Evolutionary conservation across 1,284 basidiomycete species (phyloP).

Genomic region (Mycosarcoma maydis): DNA sequence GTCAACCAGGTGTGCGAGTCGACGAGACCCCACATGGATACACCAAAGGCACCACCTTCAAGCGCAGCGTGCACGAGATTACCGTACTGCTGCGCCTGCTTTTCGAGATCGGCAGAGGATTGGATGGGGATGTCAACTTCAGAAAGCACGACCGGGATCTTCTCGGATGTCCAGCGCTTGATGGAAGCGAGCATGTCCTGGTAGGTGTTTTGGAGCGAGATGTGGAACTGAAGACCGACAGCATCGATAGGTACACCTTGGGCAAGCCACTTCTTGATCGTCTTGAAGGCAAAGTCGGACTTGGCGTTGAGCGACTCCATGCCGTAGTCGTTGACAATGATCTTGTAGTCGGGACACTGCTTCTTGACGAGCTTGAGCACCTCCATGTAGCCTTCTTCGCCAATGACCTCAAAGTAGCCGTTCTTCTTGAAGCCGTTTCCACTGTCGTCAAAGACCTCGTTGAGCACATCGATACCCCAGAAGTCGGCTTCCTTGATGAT

Average conservation of each 20-base stretch:
- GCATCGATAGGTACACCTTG: constrained; percentile 32
- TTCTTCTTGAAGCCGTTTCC: constrained; percentile 45
- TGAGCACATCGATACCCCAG: constrained; percentile 44
- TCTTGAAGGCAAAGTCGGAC: constrained; percentile 46
- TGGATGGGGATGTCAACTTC: constrained; percentile 42
- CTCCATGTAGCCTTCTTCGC: constrained; percentile 43
- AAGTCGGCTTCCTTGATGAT: constrained; percentile 46
- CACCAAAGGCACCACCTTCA: constrained; percentile 35
- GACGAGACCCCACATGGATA: constrained; percentile 22
- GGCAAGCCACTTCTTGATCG: constrained; percentile 41
- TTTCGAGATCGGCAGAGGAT: constrained; percentile 22
- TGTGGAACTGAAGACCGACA: constrained; percentile 43
- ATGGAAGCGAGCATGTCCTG: constrained; percentile 38
- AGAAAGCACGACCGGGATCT: constrained; percentile 39
- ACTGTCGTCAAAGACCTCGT: constrained; percentile 43
- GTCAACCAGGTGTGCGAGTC: constrained; percentile 34
- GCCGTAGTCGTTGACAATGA: constrained; percentile 48
- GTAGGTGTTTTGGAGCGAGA: constrained; percentile 15
- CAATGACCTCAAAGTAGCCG: constrained; percentile 43
- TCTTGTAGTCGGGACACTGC: constrained; percentile 33
- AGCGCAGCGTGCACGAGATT: constrained; percentile 36
- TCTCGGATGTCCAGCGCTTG: constrained; percentile 29
- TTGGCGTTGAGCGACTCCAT: constrained; percentile 34
- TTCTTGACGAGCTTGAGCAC: constrained; percentile 38
- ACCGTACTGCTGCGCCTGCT: constrained; percentile 46